Evolutionary conservation across 1,284 basidiomycete species (phyloP), one percentile per base, ranked within the genome.

Genomic region (Ganoderma sp.): DNA sequence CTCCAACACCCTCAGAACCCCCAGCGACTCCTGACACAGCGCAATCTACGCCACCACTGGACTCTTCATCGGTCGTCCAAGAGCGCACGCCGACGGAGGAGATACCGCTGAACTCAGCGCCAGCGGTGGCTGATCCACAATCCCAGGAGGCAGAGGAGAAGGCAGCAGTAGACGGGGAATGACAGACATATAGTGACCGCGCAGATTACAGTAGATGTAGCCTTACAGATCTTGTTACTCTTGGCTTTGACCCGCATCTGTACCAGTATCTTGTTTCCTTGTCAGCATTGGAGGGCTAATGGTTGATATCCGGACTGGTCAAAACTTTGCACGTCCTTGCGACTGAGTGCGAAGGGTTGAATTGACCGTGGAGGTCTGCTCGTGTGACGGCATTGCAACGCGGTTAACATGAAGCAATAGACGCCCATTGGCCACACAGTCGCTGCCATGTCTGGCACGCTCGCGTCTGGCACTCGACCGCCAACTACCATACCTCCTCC

Each of bases 161-260:
- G 14, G 56, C 60, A 12, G 67, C 65, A 41, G 67, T 67, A 48
- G 60, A 50, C 14, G 63, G 52, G 8, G 61, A 68, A 34, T 64
- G 63, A 72, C 28, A 48, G 56, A 52, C 19, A 45, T n/a, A 59
- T 57, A 28, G 63, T 45, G 39, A 37, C 54, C 19, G 50, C 56
- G 64, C 63, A 64, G 63, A 63, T 65, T 12, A 71, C 61, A 63
- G 65, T 73, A 71, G 71, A 73, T 75, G 74, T 75, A 75, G 74
- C 74, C 74, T 67, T 75, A 75, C 66, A 61, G 66, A 69, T 68
- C 63, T 70, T 69, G 71, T 70, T 69, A 67, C 67, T 70, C 64
- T 73, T 67, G 57, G 71, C 67, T 69, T 70, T 73, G 67, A 66
- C 66, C 65, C 58, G 67, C 73, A 72, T 69, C 66, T 72, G 72